Base-by-base conservation (phyloP, 306 rosid genomes). In the Luffa aegyptiaca region DNA sequence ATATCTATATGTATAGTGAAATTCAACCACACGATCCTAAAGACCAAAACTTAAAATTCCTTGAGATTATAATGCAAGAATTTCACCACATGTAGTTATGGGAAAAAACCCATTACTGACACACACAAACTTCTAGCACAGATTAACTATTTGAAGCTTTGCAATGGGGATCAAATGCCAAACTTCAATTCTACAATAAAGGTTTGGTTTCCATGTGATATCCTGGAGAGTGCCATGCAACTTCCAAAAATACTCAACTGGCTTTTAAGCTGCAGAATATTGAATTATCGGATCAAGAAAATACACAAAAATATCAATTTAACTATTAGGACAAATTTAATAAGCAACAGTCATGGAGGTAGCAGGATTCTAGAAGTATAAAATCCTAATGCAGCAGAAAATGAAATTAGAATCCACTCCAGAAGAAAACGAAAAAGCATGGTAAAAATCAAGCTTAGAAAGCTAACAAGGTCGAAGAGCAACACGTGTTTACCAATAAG, bases 401-500 rank as follows among this genome's bases (percentile, higher is more conserved):
- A 5, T 45, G 37, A n/a, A 69, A 69, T n/a, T 3, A 69, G 11
- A 69, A 41, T 10, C 18, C 52, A 70, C 55, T 35, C 18, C 33
- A n/a, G 35, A 11, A 45, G 39, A 70, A 70, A 41, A 69, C 35
- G 36, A 36, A 69, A 71, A 46, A 71, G 17, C 11, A 71, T 44
- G 11, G 76, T 45, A 71, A 71, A 71, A 45, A 44, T 26, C 5
- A 45, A 44, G 36, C 75, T 69, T 20, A 11, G 39, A 35, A 84
- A 75, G 70, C 2, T 45, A 8, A 57, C 6, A 51, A 71, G 57
- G 48, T 31, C 14, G 11, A 79, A 78, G 78, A 86, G 80, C 80
- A 83, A 81, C 62, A 69, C 12, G 56, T 73, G 51, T 85, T 49
- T 88, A 93, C 96, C 97, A 72, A 1, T 66, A 51, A 75, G 5